Percentiles rank a stretch among this genome's conserved stretches.
Evolutionary conservation across 345 rosid genomes (phyloP).

Genomic region (Reutealis trisperma): DNA sequence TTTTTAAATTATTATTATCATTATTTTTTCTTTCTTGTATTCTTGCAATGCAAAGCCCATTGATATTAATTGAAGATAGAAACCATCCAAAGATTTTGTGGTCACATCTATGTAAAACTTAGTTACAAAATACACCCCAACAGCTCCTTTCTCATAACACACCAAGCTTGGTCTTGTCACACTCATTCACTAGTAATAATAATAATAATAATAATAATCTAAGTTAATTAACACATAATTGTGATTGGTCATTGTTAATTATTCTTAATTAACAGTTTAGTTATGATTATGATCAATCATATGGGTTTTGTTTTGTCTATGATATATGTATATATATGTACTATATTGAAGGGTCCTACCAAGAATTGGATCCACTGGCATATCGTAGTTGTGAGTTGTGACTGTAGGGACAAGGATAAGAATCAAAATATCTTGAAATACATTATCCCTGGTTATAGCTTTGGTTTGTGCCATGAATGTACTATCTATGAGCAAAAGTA

Average conservation of each 20-base stretch:
- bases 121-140: conserved; percentile 16
- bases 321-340: too few relatives aligned
- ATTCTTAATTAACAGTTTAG: not conserved
- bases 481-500: not conserved
- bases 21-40: not conserved
- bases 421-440: not conserved
- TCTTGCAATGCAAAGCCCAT: not conserved
- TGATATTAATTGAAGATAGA: not conserved
- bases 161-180: conserved; percentile 1
- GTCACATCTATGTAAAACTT: conserved; percentile 15
- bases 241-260: not conserved
- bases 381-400: not conserved
- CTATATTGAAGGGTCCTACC: not conserved
- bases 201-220: not conserved
- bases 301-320: not conserved
- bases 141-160: conserved; percentile 6
- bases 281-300: not conserved
- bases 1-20: not conserved
- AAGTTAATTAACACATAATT: not conserved
- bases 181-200: not conserved
- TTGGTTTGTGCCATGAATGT: not conserved
- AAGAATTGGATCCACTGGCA: not conserved
- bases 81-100: not conserved
- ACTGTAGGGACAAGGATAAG: not conserved
- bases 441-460: not conserved